Evolutionary conservation across 2,329 filamentous ascomycete genomes (phyloP).

Genomic region (Microdochium nivale): DNA sequence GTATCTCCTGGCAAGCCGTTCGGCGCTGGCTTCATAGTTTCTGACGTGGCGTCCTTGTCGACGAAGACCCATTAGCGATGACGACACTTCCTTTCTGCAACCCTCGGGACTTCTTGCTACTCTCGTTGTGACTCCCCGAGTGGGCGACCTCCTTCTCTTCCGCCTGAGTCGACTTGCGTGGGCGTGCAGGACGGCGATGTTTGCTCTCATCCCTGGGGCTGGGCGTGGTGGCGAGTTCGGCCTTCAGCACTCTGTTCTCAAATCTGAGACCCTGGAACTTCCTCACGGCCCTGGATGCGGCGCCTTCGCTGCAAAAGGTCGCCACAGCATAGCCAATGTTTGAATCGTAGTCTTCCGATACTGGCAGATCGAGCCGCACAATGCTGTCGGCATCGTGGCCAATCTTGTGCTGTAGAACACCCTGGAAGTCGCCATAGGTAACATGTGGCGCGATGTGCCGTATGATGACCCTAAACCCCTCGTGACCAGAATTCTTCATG

Average conservation of each 20-base stretch:
- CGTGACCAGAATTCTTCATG: neutral
- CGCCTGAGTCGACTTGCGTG: neutral
- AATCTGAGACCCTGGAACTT: neutral
- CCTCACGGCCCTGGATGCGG: neutral
- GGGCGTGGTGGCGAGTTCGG: neutral
- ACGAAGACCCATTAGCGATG: neutral
- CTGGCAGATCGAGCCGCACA: neutral
- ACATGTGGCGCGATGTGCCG: neutral
- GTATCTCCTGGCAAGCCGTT: neutral
- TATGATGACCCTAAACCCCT: neutral
- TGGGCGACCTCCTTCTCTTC: neutral
- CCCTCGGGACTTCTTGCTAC: neutral
- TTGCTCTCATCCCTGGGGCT: neutral
- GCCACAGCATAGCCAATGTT: neutral
- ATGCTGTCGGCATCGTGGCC: neutral
- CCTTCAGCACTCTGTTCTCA: neutral
- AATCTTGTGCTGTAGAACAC: neutral
- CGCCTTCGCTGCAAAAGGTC: neutral
- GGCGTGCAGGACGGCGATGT: neutral
- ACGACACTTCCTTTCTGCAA: neutral
- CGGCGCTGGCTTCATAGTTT: neutral
- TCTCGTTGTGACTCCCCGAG: neutral
- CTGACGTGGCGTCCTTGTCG: neutral
- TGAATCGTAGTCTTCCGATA: neutral
- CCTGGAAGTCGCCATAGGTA: neutral